Percentiles rank a stretch among this genome's conserved stretches.
Conservation (phyloP, 2,329 filamentous ascomycete species). For the Trichoderma sp. region DNA sequence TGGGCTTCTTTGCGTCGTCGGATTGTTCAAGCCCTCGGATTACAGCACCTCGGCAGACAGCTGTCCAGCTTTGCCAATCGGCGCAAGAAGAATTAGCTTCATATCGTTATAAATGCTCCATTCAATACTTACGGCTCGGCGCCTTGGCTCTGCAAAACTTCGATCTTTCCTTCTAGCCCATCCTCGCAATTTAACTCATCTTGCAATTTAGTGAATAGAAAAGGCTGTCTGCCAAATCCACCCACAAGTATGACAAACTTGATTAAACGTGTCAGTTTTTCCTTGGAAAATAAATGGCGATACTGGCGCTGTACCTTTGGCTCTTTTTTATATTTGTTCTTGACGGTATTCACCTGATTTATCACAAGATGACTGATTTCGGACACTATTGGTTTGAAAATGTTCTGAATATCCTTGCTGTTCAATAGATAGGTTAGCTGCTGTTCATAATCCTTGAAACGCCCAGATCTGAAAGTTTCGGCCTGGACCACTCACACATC, state of each 20-base stretch:
- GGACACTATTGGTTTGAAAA: conserved; percentile 35
- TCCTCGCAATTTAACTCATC: rapidly evolving
- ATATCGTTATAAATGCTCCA: neutral
- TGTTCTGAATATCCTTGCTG: conserved; percentile 32
- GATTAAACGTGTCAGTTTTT: neutral
- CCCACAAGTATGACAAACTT: conserved; percentile 48
- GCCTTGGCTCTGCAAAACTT: conserved; percentile 40
- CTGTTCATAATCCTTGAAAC: neutral
- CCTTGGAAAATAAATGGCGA: too few species aligned
- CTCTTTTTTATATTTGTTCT: conserved; percentile 4
- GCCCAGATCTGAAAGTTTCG: too few species aligned
- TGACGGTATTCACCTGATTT: conserved; percentile 34
- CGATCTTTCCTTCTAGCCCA: neutral
- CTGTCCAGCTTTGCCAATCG: conserved; percentile 39
- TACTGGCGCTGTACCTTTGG: conserved; percentile 36
- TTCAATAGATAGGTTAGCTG: neutral
- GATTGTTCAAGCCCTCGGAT: conserved; percentile 32
- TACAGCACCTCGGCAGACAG: conserved; percentile 43
- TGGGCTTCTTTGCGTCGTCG: neutral
- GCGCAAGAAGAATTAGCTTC: neutral
- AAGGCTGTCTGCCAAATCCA: conserved; percentile 43
- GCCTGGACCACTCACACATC: neutral
- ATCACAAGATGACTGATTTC: conserved; percentile 35
- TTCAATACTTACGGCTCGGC: conserved; percentile 41
- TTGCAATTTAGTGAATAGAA: conserved; percentile 36